Base-by-base conservation (phyloP, 331 rosid species). In the Prunus yedoensis region DNA sequence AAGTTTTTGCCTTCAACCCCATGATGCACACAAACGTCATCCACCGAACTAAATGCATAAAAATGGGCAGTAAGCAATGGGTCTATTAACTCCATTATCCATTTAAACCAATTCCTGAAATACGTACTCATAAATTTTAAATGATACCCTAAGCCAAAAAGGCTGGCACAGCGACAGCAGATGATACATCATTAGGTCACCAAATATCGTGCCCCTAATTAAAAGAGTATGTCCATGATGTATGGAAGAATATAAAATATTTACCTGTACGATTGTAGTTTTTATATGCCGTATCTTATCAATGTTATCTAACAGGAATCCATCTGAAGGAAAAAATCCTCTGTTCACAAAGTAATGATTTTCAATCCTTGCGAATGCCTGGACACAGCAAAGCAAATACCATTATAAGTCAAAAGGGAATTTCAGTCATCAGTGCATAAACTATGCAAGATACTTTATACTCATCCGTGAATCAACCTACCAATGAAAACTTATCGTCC, bases 321-420 rank as follows among this genome's bases (percentile, higher is more conserved):
- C 89, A 83, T 94, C 97, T 5, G 95, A 76, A 68, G 97, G 77
- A 74, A 94, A 90, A 91, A 94, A 94, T 60, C 96, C 98, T 87
- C 45, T 84, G 80, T 94, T 90, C 74, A 81, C 79, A 45, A 94
- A 91, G 77, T 94, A 94, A 86, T 94, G 95, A 85, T 94, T 94
- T 88, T 91, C 98, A 13, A 94, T 94, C 91, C 97, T 88, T 23
- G 98, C 97, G 75, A 91, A 91, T 71, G 97, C 98, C 97, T 94
- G 80, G 57, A 74, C 28, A 79, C 66, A 83, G 59, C 27, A 57
- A 65, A 76, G 50, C 27, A 77, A 47, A 72, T 30, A 58, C 23
- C 50, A 59, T 49, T 8, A 51, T 65, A 61, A 35, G 60, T 56
- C 18, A 63, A 41, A 65, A 45, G 77, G 14, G 56, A 74, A 58